Percentiles rank a stretch among this genome's conserved stretches.
Evolutionary conservation across 1,284 basidiomycete genomes (phyloP).

Genomic region (Xanthoconium separans): DNA sequence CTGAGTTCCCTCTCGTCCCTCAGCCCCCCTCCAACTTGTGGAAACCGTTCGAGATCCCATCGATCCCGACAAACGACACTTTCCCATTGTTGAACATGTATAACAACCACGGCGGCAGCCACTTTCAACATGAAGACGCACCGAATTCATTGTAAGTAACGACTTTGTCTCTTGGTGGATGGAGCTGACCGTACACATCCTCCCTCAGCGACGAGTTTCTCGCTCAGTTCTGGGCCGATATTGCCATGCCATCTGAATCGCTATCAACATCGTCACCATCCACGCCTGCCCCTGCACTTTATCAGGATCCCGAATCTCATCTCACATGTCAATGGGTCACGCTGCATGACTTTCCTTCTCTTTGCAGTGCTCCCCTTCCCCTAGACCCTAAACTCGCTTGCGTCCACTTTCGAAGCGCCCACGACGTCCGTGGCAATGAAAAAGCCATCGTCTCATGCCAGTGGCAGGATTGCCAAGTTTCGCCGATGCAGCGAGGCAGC

Average conservation of each 20-base stretch:
- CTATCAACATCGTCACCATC: not conserved
- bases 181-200: not conserved
- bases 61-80: not conserved
- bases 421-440: slow-evolving; percentile 20
- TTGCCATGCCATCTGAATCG: not conserved
- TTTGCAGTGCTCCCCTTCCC: slow-evolving; percentile 9
- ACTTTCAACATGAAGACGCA: not conserved
- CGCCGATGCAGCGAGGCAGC: slow-evolving; percentile 22
- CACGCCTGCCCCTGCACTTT: not conserved
- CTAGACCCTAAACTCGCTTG: slow-evolving; percentile 6
- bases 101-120: not conserved
- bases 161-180: not conserved
- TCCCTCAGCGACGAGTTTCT: slow-evolving; percentile 14
- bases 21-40: not conserved
- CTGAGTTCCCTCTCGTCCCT: not conserved
- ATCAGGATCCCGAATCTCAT: not conserved
- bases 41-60: not conserved
- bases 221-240: slow-evolving; percentile 14
- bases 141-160: slow-evolving; percentile 15
- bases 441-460: slow-evolving; percentile 8
- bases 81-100: slow-evolving; percentile 7
- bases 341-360: not conserved
- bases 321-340: slow-evolving; percentile 14
- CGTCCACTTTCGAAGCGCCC: slow-evolving; percentile 13
- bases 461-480: slow-evolving; percentile 10